Evolutionary conservation across 2,329 filamentous ascomycete genomes (phyloP).

Genomic region (Hypomyces perniciosus): DNA sequence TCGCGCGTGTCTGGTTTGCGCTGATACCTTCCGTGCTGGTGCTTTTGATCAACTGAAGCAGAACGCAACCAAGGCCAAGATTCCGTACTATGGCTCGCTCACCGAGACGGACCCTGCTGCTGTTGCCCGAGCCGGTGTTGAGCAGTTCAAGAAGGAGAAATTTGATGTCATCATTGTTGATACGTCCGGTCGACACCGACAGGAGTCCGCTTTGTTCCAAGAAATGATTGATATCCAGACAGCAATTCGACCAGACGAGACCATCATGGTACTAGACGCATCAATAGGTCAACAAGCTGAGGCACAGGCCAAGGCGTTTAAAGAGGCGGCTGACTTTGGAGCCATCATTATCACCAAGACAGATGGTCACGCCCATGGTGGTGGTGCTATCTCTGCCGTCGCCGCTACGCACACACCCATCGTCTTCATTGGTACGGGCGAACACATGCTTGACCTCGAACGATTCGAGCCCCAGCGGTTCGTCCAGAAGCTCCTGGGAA

Average conservation of each 20-base stretch:
- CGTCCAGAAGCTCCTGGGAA: conserved; percentile 86
- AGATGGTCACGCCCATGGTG: conserved; percentile 89
- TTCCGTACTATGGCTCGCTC: conserved; percentile 94
- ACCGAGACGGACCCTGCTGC: conserved; percentile 94
- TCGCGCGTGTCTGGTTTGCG: conserved; percentile 89
- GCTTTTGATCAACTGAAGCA: conserved; percentile 98
- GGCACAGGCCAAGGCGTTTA: conserved; percentile 91
- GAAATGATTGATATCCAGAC: conserved; percentile 97
- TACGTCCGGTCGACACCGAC: conserved; percentile 88
- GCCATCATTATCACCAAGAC: conserved; percentile 99
- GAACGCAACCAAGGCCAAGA: conserved; percentile 98
- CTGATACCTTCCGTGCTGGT: conserved; percentile 96
- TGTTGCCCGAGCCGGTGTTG: conserved; percentile 90
- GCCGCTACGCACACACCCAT: conserved; percentile 95
- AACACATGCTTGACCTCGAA: conserved; percentile 94
- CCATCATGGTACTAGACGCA: conserved; percentile 95
- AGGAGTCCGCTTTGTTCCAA: conserved; percentile 90
- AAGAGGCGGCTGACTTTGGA: conserved; percentile 92
- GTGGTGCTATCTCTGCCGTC: conserved; percentile 95
- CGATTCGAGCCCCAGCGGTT: conserved; percentile 90
- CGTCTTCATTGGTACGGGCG: conserved; percentile 94
- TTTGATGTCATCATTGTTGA: conserved; percentile 99
- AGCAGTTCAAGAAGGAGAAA: conserved; percentile 97
- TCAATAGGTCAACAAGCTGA: conserved; percentile 96
- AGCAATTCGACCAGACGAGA: conserved; percentile 88